Base-by-base conservation (phyloP, 805 yeast genomes). In the Metschnikowia colocasiae region DNA sequence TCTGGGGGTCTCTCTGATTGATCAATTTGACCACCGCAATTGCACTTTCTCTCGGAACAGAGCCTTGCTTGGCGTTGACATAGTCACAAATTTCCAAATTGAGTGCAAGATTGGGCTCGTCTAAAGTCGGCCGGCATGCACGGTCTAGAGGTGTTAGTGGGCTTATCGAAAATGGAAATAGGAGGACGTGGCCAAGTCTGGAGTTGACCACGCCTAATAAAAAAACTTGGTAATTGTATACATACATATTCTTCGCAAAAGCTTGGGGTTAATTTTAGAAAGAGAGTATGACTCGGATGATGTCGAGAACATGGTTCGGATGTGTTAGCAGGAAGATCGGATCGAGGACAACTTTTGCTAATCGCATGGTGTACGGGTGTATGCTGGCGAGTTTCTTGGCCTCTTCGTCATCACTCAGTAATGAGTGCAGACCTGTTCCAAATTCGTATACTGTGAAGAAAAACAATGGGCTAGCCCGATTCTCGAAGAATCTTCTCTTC, bases 51-150 rank as follows among this genome's bases (percentile, higher is more conserved):
- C 97, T 77, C 2, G 98, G 96, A 9, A 87, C 74, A 15, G 80
- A 78, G 22, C 96, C 98, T 69, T 91, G 96, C 61, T 92, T 92
- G 46, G 86, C 91, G 62, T 94, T 94, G 65, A 94, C 82, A 59
- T 85, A 78, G 66, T 94, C 99, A 51, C 97, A 92, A 50, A 94
- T 91, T 62, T 92, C 97, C 56, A 94, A 69, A 63, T 92, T 94
- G 52, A 90, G 69, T 3, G 89, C 87, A 49, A 91, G 75, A 61
- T 94, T 92, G 5, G 99, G 98, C 68, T 92, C 96, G 43, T 68
- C 72, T 40, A 87, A 72, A 1, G 92, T 75, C 32, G 94, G 85
- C 56, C 94, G 80, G 60, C 97, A 90, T 2, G 98, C 97, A 52
- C 96, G 81, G 60, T 83, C 85, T 74, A 55, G 26, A 37, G 36